These are phyloP conservation scores for Acanthamoeba royreba DNA, from an alignment of 208 protist genomes.

Conservation along the genomic window DNA sequence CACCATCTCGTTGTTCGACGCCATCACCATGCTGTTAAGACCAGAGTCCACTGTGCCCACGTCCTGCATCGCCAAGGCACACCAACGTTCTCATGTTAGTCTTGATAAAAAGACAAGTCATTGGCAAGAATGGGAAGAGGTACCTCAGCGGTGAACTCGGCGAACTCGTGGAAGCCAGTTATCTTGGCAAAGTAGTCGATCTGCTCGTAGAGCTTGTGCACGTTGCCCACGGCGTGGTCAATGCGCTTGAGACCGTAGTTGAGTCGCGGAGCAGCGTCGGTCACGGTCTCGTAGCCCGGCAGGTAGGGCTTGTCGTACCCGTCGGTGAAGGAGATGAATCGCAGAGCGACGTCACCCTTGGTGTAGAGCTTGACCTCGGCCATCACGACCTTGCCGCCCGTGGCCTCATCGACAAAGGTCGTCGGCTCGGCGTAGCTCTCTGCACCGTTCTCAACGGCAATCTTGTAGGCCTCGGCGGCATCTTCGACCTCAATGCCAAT, in stretches of 20 bases:
- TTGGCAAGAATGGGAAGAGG: too few species aligned
- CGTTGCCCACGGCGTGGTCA: slow-evolving; percentile 29
- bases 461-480: neutral
- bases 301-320: neutral
- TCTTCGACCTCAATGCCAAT: neutral
- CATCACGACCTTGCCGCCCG: neutral
- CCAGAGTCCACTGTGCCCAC: slow-evolving; percentile 22
- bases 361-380: neutral
- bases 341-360: slow-evolving; percentile 13
- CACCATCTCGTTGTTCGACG: slow-evolving; percentile 28
- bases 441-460: neutral
- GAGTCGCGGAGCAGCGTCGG: neutral
- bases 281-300: neutral
- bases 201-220: neutral
- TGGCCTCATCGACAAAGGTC: neutral
- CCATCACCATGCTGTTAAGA: slow-evolving; percentile 34
- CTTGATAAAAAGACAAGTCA: too few species aligned
- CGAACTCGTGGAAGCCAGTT: slow-evolving; percentile 27
- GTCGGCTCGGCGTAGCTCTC: neutral
- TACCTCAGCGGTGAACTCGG: slow-evolving; percentile 38
- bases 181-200: neutral
- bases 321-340: neutral
- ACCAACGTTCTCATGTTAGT: too few species aligned
- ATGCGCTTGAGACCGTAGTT: neutral
- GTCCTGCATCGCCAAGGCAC: too few species aligned